phyloP scores from a whole-genome alignment of 345 rosid species.

The Melastoma malabathricum region DNA sequence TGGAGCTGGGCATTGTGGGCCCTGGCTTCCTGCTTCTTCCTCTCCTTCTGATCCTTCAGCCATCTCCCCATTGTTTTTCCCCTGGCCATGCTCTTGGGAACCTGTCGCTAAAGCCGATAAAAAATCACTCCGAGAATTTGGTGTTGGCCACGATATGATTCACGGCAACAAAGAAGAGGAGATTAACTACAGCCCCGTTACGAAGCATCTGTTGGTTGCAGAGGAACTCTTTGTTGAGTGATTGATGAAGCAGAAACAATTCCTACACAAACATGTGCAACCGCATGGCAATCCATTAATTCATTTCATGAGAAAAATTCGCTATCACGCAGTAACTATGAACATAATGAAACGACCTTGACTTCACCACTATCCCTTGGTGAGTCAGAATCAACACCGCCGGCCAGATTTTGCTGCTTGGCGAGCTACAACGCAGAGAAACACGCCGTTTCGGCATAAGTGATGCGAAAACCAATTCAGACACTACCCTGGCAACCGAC shows the following conservation, averaged over 20 bases:
- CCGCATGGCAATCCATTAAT: not conserved
- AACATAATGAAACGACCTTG: slow-evolving; percentile 29
- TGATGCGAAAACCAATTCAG: not conserved
- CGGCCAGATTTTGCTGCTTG: slow-evolving; percentile 23
- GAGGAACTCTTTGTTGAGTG: slow-evolving; percentile 43
- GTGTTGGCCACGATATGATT: too few relatives aligned
- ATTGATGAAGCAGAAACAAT: slow-evolving; percentile 46
- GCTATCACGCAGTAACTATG: not conserved
- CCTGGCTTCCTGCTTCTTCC: slow-evolving; percentile 77
- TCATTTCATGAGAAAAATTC: not conserved
- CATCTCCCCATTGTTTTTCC: slow-evolving; percentile 80
- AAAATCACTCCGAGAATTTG: too few relatives aligned
- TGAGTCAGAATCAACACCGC: slow-evolving; percentile 41
- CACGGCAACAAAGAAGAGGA: not conserved
- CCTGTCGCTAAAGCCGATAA: slow-evolving; percentile 20
- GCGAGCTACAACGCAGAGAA: slow-evolving; percentile 16
- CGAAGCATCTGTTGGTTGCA: slow-evolving; percentile 39
- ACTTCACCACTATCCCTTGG: slow-evolving; percentile 75
- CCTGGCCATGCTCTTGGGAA: slow-evolving; percentile 54
- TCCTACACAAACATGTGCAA: slow-evolving; percentile 22
- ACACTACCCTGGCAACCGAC: not conserved
- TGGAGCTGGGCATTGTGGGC: slow-evolving; percentile 74
- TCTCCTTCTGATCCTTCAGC: slow-evolving; percentile 81
- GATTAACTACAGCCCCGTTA: slow-evolving; percentile 31
- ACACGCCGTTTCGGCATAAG: not conserved